Evolutionary conservation across 805 yeast genomes (phyloP).

Genomic region (Yarrowia yakushimensis): DNA sequence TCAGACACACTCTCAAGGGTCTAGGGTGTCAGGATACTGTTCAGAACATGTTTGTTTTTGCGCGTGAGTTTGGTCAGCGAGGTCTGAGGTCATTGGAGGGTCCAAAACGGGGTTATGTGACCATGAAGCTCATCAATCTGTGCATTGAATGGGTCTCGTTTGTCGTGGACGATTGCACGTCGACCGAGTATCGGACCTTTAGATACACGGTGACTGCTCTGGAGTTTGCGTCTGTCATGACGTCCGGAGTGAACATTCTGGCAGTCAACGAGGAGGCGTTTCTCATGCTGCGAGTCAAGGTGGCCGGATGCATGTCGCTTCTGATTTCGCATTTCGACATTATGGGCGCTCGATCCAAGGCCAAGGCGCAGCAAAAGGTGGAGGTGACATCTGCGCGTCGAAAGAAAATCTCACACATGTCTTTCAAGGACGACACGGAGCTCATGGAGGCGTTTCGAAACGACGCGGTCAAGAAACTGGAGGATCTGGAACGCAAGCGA

Average conservation of each 20-base stretch:
- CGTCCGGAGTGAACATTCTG: conserved; percentile 82
- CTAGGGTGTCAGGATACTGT: conserved; percentile 72
- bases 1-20: conserved; percentile 51
- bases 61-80: conserved; percentile 76
- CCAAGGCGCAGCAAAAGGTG: conserved; percentile 49
- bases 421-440: conserved; percentile 53
- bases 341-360: conserved; percentile 91
- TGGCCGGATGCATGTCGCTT: conserved; percentile 91
- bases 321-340: conserved; percentile 94
- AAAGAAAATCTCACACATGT: conserved; percentile 40
- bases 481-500: conserved; percentile 58
- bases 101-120: conserved; percentile 60
- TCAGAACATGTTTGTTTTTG: conserved; percentile 69
- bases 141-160: conserved; percentile 90
- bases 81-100: conserved; percentile 63
- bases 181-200: conserved; percentile 86
- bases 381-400: conserved; percentile 33
- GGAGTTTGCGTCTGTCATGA: conserved; percentile 94
- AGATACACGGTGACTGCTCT: conserved; percentile 95
- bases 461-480: conserved; percentile 63
- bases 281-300: conserved; percentile 65
- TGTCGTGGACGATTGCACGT: conserved; percentile 90
- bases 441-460: conserved; percentile 57
- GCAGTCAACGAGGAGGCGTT: conserved; percentile 78
- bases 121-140: conserved; percentile 66